Conservation (phyloP, 495 filamentous ascomycete species). For the Elasticomyces elasticus region DNA sequence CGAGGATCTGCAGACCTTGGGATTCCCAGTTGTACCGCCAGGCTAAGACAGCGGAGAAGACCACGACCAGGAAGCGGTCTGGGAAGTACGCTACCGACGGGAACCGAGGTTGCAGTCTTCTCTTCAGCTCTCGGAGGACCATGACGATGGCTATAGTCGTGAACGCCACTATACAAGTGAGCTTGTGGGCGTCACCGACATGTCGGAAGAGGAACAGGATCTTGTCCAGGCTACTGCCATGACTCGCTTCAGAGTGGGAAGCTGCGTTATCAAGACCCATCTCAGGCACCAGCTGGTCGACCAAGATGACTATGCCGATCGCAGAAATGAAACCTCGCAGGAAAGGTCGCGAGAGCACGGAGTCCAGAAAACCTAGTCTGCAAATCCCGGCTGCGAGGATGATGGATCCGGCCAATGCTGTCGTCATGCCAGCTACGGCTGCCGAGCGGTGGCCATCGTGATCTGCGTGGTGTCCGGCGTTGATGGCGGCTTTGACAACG, state of each 20-base stretch:
- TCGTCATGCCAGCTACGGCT: slow-evolving; percentile 77
- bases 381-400: slow-evolving; percentile 75
- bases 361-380: slow-evolving; percentile 88
- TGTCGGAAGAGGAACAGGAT: slow-evolving; percentile 66
- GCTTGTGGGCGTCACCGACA: slow-evolving; percentile 50
- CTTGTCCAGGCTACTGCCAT: slow-evolving; percentile 80
- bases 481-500: slow-evolving; percentile 69
- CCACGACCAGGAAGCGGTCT: slow-evolving; percentile 84
- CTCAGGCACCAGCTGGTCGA: slow-evolving; percentile 89
- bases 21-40: slow-evolving; percentile 73
- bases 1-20: slow-evolving; percentile 72
- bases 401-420: slow-evolving; percentile 74
- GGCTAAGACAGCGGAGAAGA: slow-evolving; percentile 71
- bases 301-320: slow-evolving; percentile 88
- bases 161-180: slow-evolving; percentile 65
- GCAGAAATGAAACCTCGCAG: slow-evolving; percentile 92
- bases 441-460: slow-evolving; percentile 62
- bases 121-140: slow-evolving; percentile 67
- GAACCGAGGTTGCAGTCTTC: slow-evolving; percentile 66
- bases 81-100: slow-evolving; percentile 81
- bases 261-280: slow-evolving; percentile 62
- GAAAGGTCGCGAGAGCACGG: slow-evolving; percentile 85
- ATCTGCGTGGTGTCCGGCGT: slow-evolving; percentile 56
- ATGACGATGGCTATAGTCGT: slow-evolving; percentile 83
- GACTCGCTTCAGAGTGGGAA: slow-evolving; percentile 46